A percentile compares a stretch with the other conserved stretches of the same genome.
phyloP scores from a whole-genome alignment of 1,139 yeast species.

The Sugiyamaella pinicola region DNA sequence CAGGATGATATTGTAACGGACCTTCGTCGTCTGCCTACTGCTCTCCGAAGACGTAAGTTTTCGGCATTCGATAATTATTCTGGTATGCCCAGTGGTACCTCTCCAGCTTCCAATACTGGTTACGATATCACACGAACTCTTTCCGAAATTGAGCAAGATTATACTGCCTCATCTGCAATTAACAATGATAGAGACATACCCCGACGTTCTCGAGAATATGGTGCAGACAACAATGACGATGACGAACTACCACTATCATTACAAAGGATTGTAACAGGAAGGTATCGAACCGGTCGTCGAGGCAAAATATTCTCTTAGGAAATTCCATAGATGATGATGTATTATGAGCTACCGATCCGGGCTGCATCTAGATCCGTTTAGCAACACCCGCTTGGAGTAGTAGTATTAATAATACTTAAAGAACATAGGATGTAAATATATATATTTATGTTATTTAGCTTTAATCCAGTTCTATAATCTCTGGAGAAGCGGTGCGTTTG shows the following conservation, averaged over 20 bases:
- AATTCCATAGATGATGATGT: too few species aligned
- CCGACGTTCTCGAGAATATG: not conserved
- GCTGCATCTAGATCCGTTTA: too few species aligned
- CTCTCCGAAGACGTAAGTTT: conserved; percentile 11
- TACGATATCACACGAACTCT: conserved; percentile 14
- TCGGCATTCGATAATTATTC: conserved; percentile 8
- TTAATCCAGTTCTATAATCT: conserved; percentile 75
- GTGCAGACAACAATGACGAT: not conserved
- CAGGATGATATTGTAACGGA: conserved; percentile 13
- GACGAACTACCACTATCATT: conserved; percentile 26
- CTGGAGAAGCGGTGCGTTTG: conserved; percentile 49
- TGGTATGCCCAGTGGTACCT: not conserved
- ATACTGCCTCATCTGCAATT: not conserved
- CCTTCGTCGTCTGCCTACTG: not conserved
- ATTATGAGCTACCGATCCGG: too few species aligned
- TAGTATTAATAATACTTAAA: too few species aligned
- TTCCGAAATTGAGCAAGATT: conserved; percentile 16
- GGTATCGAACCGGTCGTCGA: conserved; percentile 18
- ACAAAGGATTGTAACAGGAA: conserved; percentile 27
- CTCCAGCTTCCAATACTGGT: not conserved
- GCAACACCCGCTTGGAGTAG: too few species aligned
- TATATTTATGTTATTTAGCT: not conserved
- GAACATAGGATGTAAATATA: not conserved
- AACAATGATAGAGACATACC: not conserved
- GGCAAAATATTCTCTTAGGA: conserved; percentile 3